Conservation (phyloP, 257 asterid genomes). For the Galeopsis tetrahit region DNA sequence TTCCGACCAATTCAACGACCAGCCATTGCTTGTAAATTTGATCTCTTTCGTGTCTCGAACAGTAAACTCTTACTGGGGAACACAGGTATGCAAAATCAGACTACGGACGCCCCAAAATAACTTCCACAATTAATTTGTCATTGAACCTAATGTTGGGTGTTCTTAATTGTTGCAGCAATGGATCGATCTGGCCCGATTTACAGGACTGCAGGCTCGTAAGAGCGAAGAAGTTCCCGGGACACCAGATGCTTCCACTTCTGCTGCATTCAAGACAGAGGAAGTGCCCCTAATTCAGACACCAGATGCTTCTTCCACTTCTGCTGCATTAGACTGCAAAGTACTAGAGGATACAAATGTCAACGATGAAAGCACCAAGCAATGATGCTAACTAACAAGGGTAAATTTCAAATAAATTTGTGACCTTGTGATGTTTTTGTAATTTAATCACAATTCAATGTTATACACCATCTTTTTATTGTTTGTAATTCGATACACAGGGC, state of each 20-base stretch:
- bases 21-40: conserved; percentile 69
- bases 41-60: conserved; percentile 81
- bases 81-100: conserved; percentile 59
- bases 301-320: conserved; percentile 50
- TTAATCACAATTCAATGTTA: neutral
- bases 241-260: conserved; percentile 47
- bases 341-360: conserved; percentile 47
- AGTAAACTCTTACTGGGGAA: conserved; percentile 92
- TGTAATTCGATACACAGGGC: neutral
- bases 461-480: neutral
- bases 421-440: neutral
- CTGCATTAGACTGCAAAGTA: conserved; percentile 51
- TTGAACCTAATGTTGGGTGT: neutral
- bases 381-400: neutral
- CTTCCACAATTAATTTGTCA: neutral
- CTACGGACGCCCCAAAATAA: neutral
- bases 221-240: conserved; percentile 40
- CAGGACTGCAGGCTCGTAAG: conserved; percentile 73
- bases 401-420: neutral
- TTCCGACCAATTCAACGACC: conserved; percentile 68
- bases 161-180: conserved; percentile 67
- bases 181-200: conserved; percentile 79
- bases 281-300: conserved; percentile 31
- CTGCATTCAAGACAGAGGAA: conserved; percentile 50
- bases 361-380: conserved; percentile 58